Evolutionary conservation across 164 flowering plant species (phyloP), one percentile per base, ranked within the genome.

Genomic region (Amborella trichopoda): DNA sequence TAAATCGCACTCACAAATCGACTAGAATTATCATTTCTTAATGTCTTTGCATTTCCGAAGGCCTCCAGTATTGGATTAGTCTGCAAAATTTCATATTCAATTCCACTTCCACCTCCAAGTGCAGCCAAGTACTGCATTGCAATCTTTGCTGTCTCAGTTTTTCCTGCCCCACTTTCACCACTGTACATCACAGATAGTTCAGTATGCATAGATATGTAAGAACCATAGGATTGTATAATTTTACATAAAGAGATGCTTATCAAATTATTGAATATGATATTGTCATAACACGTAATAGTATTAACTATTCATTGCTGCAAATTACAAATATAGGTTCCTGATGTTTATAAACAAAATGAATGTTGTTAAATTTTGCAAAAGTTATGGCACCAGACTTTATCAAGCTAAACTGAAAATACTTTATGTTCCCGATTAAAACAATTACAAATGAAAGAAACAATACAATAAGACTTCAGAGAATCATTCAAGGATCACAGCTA

Each of bases 111-210:
- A 41, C 99, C 99, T 54, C 99, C 96, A 65, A 88, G 88, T 18
- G 95, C 83, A 54, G 99, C 96, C 75, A 93, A 72, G 67, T 88
- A 93, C 60, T 85, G 96, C 99, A 93, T 93, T 26, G 95, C 91
- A 57, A 88, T 88, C 61, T 93, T 93, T 63, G 96, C 96, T 22
- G 99, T 88, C 67, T 93, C 99, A 34, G 99, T 93, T 60, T 93
- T 93, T n/a, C 99, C 99, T 9, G 99, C 96, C 53, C 99, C 99
- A 67, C 99, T 93, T 72, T 93, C 99, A 37, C 99, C 99, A 63
- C 99, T 93, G 72, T 11, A 59, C n/a, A 48, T 54, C 47, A 56
- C 11, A 67, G 41, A 56, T 28, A n/a, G n/a, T n/a, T n/a, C n/a
- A n/a, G n/a, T n/a, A n/a, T n/a, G n/a, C n/a, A n/a, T 2, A 11